phyloP scores from a whole-genome alignment of 495 filamentous ascomycete genomes.

The Podospora didyma region DNA sequence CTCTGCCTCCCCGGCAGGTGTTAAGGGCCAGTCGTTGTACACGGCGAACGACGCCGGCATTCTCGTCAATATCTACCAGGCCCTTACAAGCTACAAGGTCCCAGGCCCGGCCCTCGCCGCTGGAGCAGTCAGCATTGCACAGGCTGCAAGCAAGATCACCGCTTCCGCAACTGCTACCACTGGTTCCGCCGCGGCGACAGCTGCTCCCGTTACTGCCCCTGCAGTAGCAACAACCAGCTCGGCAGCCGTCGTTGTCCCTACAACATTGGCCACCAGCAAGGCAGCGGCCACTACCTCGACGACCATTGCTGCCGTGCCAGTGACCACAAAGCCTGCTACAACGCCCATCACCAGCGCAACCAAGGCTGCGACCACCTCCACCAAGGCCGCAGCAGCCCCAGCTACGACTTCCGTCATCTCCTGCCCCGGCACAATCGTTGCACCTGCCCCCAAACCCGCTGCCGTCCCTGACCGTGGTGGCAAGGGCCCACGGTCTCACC shows the following conservation, averaged over 20 bases:
- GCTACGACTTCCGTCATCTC: not conserved
- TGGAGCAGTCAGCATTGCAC: conserved; percentile 6
- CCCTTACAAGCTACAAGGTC: conserved; percentile 44
- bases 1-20: conserved; percentile 53
- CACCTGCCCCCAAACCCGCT: too few relatives aligned
- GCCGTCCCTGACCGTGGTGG: too few relatives aligned
- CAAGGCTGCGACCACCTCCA: not conserved
- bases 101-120: conserved; percentile 42
- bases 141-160: conserved; percentile 6
- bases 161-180: conserved; percentile 8
- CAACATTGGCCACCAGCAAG: not conserved
- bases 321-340: conserved; percentile 1
- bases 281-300: not conserved
- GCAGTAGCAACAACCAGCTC: not conserved
- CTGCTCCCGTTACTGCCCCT: not conserved
- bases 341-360: not conserved
- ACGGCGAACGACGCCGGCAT: conserved; percentile 59
- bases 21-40: conserved; percentile 60
- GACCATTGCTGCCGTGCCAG: conserved; percentile 2
- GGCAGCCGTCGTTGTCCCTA: not conserved
- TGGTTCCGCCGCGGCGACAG: conserved; percentile 1
- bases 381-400: not conserved
- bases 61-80: conserved; percentile 59
- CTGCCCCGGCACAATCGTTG: too few relatives aligned
- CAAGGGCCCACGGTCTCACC: too few relatives aligned